A percentile compares a stretch with the other conserved stretches of the same genome.
Evolutionary conservation across 192 early-diverging fungal species (phyloP).

Genomic region (Coemansia nantahalensis): DNA sequence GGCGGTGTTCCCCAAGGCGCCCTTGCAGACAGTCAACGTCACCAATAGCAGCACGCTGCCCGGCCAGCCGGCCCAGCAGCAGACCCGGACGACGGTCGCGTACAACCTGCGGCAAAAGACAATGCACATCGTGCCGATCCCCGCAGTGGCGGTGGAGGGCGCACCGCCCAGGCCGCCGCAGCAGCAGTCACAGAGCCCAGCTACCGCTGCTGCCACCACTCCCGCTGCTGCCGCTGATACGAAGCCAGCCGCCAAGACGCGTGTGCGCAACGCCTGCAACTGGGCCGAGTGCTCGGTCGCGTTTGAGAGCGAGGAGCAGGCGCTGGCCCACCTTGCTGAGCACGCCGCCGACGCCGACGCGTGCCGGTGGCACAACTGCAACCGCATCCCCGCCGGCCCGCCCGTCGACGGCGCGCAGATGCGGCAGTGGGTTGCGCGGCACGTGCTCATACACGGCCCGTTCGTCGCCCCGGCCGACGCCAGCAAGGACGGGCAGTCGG

Average conservation of each 20-base stretch:
- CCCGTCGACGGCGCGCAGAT: neutral
- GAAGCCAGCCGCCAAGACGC: no score
- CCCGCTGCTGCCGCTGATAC: no score
- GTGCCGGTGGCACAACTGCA: slow-evolving; percentile 44
- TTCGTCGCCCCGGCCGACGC: slow-evolving; percentile 13
- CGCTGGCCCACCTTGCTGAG: slow-evolving; percentile 14
- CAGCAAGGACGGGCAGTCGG: no score
- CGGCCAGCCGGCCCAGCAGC: slow-evolving; percentile 6
- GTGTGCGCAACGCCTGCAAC: slow-evolving; percentile 10
- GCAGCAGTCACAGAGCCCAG: neutral
- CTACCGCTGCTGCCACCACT: no score
- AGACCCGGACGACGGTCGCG: slow-evolving; percentile 8
- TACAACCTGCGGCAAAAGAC: slow-evolving; percentile 22
- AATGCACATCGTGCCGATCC: slow-evolving; percentile 33
- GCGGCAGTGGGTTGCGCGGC: slow-evolving; percentile 26
- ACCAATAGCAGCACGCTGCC: neutral
- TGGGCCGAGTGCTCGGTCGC: slow-evolving; percentile 30
- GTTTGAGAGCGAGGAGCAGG: slow-evolving; percentile 32
- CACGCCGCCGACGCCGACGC: slow-evolving; percentile 31
- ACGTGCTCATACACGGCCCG: slow-evolving; percentile 41
- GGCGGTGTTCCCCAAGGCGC: slow-evolving; percentile 43
- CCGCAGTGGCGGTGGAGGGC: slow-evolving; percentile 10
- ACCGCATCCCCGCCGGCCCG: slow-evolving; percentile 21
- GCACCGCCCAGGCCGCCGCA: neutral
- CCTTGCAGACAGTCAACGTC: slow-evolving; percentile 7